Percentiles rank a stretch among this genome's conserved stretches.
phyloP scores from a whole-genome alignment of 2,329 filamentous ascomycete species.

The Pseudocercospora vitis region DNA sequence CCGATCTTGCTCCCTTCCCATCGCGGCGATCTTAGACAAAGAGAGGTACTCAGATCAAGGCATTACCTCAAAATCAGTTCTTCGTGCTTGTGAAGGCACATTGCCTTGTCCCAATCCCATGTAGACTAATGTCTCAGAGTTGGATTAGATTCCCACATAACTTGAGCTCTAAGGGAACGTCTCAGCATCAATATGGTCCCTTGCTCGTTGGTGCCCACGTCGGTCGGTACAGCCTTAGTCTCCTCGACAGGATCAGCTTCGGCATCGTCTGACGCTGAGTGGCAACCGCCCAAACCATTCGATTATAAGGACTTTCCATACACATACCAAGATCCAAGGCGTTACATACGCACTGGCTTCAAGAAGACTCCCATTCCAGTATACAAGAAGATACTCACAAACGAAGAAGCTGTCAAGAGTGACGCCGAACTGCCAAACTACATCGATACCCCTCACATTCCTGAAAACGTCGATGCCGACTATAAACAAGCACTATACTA shows the following conservation, averaged over 20 bases:
- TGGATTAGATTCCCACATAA: too few relatives aligned
- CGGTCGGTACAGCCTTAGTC: not conserved
- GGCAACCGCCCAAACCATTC: not conserved
- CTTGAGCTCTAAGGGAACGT: too few relatives aligned
- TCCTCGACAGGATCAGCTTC: not conserved
- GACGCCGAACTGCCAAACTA: not conserved
- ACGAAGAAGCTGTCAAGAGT: not conserved
- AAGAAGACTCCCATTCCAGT: constrained; percentile 1
- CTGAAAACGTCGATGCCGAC: not conserved
- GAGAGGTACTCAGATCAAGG: not conserved
- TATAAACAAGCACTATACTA: not conserved
- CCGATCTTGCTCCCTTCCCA: too few relatives aligned
- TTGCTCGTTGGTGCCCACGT: too few relatives aligned
- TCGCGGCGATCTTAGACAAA: not conserved
- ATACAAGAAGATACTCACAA: not conserved
- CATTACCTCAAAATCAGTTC: too few relatives aligned
- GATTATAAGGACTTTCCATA: not conserved
- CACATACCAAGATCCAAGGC: not conserved
- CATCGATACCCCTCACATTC: not conserved
- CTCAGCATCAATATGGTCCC: not conserved
- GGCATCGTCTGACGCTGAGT: not conserved
- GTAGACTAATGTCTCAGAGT: not conserved
- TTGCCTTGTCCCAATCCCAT: not conserved
- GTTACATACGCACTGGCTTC: constrained; percentile 10
- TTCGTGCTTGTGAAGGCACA: not conserved